These are phyloP conservation scores for Acanthamoeba royreba DNA, from an alignment of 208 protist species.

Conservation along the genomic window DNA sequence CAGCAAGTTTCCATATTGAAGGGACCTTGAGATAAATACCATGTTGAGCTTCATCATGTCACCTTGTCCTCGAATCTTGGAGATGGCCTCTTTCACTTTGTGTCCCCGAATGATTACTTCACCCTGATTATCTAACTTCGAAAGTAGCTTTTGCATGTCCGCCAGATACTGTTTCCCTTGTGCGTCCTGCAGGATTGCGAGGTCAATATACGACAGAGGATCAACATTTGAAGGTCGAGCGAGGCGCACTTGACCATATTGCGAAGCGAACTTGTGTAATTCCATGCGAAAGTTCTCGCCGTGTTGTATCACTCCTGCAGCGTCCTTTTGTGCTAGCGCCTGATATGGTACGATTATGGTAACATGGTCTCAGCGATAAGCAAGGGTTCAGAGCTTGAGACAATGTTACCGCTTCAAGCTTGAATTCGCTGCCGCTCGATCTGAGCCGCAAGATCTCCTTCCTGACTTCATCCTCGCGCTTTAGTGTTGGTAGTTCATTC, in stretches of 20 bases:
- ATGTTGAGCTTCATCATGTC: background rate
- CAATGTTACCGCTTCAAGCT: background rate
- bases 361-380: no score
- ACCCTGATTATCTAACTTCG: background rate
- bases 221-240: background rate
- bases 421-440: background rate
- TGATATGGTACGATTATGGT: no score
- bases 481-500: background rate
- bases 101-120: background rate
- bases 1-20: no score
- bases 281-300: background rate
- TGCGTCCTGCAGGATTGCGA: no score
- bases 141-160: background rate
- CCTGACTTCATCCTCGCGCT: background rate
- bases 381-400: no score
- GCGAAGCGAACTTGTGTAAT: background rate
- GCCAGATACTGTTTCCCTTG: background rate
- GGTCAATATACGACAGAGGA: no score
- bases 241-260: background rate
- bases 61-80: background rate
- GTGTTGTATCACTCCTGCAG: background rate
- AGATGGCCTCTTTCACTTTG: background rate
- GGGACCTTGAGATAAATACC: no score
- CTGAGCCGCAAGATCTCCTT: background rate
- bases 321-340: no score